Percentiles rank a stretch among this genome's conserved stretches.
These are phyloP conservation scores for Fusarium buxicola DNA, from an alignment of 2,329 filamentous ascomycete genomes.

Conservation along the genomic window DNA sequence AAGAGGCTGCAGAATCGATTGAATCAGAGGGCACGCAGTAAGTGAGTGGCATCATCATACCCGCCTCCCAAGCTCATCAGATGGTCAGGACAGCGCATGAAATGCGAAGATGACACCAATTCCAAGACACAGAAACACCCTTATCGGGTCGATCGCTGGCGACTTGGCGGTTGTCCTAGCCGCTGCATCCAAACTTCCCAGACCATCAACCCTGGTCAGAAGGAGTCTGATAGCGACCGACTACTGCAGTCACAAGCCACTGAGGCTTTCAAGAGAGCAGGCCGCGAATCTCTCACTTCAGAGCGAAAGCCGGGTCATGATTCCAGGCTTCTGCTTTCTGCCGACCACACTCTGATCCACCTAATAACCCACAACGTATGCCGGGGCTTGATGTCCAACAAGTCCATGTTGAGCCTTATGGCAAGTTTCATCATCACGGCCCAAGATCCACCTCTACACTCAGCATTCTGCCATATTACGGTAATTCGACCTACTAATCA, in stretches of 20 bases:
- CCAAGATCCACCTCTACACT: background rate
- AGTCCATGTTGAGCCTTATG: constrained; percentile 1
- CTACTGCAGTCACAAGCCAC: background rate
- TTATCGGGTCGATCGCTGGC: constrained; percentile 30
- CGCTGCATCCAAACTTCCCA: background rate
- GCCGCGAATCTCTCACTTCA: no score
- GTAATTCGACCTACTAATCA: constrained; percentile 7
- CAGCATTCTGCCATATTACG: background rate
- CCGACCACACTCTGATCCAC: constrained; percentile 25
- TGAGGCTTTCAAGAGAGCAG: background rate
- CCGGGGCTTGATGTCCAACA: constrained; percentile 24
- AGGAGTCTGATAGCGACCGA: rapidly evolving
- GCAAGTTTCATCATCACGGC: constrained; percentile 2
- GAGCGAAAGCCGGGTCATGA: rapidly evolving
- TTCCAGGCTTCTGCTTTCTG: background rate
- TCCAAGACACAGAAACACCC: background rate
- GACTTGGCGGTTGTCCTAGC: background rate
- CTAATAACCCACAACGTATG: constrained; percentile 30
- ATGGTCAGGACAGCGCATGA: constrained; percentile 6
- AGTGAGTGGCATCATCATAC: no score
- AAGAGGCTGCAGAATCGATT: constrained; percentile 29
- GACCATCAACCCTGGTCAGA: background rate
- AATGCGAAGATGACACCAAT: background rate
- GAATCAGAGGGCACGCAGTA: constrained; percentile 36
- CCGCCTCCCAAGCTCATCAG: background rate